Percentiles rank a stretch among this genome's conserved stretches.
Evolutionary conservation across 257 asterid genomes (phyloP).

Genomic region (Datura wrightii): DNA sequence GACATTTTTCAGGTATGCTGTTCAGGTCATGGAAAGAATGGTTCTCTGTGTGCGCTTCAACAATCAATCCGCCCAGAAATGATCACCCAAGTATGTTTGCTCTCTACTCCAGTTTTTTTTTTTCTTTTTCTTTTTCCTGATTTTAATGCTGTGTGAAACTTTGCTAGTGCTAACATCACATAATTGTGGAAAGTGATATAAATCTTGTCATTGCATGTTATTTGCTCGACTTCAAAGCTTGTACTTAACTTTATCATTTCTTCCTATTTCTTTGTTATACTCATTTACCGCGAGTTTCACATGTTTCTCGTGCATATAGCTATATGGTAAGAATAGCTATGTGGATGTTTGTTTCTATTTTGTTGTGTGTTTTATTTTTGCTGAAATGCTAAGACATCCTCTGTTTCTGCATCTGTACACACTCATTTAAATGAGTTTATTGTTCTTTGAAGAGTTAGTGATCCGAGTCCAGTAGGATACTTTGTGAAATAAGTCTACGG

Average conservation of each 20-base stretch:
- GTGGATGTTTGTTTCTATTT: neutral
- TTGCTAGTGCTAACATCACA: neutral
- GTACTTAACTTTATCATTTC: constrained; percentile 20
- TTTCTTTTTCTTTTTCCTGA: neutral
- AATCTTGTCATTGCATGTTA: constrained; percentile 3
- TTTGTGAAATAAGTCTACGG: neutral
- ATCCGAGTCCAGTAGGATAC: neutral
- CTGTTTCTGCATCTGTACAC: neutral
- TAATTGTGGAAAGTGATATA: constrained; percentile 13
- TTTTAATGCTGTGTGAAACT: neutral
- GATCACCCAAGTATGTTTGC: constrained; percentile 77
- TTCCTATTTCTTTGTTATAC: constrained; percentile 14
- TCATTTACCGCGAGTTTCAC: neutral
- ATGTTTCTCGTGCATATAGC: constrained; percentile 3
- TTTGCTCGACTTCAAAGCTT: constrained; percentile 17
- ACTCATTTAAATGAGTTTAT: neutral
- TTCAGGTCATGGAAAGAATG: constrained; percentile 99
- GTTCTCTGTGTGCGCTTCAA: constrained; percentile 90
- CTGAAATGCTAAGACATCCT: neutral
- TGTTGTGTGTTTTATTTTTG: neutral
- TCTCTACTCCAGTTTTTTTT: constrained; percentile 27
- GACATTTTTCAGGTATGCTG: constrained; percentile 81
- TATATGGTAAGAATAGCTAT: neutral
- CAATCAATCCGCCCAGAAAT: constrained; percentile 93
- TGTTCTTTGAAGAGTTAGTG: neutral